Percentiles rank a stretch among this genome's conserved stretches.
phyloP scores from a whole-genome alignment of 1,139 yeast genomes.

The Lodderomyces elongisporus region DNA sequence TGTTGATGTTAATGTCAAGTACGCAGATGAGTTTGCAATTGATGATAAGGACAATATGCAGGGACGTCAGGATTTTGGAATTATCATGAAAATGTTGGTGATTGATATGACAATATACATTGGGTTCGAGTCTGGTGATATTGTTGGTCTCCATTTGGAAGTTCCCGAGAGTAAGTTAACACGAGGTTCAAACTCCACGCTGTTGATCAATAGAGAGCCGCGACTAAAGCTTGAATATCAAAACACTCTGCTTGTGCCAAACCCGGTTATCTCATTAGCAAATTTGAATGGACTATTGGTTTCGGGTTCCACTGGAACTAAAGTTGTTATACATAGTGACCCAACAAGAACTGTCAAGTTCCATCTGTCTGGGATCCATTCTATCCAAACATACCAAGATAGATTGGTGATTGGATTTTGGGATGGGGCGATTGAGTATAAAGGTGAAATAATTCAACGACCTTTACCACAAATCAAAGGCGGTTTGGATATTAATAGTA shows the following conservation, averaged over 20 bases:
- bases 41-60: constrained; percentile 14
- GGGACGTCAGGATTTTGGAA: constrained; percentile 41
- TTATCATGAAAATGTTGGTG: constrained; percentile 48
- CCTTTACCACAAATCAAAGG: constrained; percentile 14
- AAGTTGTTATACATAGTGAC: constrained; percentile 22
- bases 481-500: neutral
- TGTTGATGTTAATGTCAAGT: neutral
- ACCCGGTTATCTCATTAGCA: constrained; percentile 44
- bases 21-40: neutral
- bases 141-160: constrained; percentile 28
- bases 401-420: constrained; percentile 30
- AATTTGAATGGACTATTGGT: constrained; percentile 20
- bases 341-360: constrained; percentile 11
- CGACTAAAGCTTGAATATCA: constrained; percentile 18
- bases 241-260: constrained; percentile 38
- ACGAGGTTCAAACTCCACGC: constrained; percentile 4
- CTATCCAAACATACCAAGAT: constrained; percentile 12
- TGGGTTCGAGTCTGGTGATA: constrained; percentile 59
- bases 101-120: constrained; percentile 29
- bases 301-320: constrained; percentile 41
- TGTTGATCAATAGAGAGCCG: constrained; percentile 21
- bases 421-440: constrained; percentile 31
- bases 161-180: constrained; percentile 4
- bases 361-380: constrained; percentile 20
- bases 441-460: constrained; percentile 10